A percentile compares a stretch with the other conserved stretches of the same genome.
Conservation (phyloP, 768 basidiomycete genomes). For the Pleurotus platypus region DNA sequence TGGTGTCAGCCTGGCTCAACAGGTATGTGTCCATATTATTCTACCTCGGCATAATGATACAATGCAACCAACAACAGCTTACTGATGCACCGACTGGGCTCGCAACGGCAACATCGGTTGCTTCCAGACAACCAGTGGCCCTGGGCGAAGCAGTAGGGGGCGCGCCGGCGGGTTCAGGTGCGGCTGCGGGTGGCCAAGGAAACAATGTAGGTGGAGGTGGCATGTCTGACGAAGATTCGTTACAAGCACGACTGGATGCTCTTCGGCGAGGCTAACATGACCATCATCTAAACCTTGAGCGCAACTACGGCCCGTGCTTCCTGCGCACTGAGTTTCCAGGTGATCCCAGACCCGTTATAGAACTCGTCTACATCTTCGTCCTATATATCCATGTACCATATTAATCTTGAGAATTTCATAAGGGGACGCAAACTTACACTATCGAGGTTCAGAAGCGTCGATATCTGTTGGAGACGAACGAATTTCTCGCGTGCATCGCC, state of each 20-base stretch:
- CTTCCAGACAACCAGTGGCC: conserved; percentile 77
- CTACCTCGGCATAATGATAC: conserved; percentile 8
- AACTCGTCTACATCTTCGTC: conserved; percentile 96
- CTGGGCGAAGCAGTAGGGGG: conserved; percentile 62
- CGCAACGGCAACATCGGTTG: conserved; percentile 52
- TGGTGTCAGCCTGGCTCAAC: conserved; percentile 86
- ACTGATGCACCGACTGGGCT: conserved; percentile 80
- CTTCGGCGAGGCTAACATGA: conserved; percentile 62
- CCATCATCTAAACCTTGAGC: conserved; percentile 39
- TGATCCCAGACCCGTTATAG: conserved; percentile 89
- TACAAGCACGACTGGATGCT: conserved; percentile 92
- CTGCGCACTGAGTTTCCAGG: conserved; percentile 76
- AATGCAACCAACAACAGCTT: conserved; percentile 45
- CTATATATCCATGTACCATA: conserved; percentile 32
- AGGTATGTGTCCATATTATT: conserved; percentile 36
- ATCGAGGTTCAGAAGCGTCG: conserved; percentile 87
- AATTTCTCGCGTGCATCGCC: conserved; percentile 94
- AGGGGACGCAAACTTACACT: conserved; percentile 40
- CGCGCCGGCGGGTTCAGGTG: conserved; percentile 17
- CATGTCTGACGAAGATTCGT: conserved; percentile 80
- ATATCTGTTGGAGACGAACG: conserved; percentile 86
- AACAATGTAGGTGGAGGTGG: conserved; percentile 36
- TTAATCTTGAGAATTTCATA: neutral
- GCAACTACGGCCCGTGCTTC: conserved; percentile 72
- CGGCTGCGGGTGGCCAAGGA: conserved; percentile 26